Base-by-base conservation (phyloP, 2,329 filamentous ascomycete genomes). In the Hypoxylon sp. region DNA sequence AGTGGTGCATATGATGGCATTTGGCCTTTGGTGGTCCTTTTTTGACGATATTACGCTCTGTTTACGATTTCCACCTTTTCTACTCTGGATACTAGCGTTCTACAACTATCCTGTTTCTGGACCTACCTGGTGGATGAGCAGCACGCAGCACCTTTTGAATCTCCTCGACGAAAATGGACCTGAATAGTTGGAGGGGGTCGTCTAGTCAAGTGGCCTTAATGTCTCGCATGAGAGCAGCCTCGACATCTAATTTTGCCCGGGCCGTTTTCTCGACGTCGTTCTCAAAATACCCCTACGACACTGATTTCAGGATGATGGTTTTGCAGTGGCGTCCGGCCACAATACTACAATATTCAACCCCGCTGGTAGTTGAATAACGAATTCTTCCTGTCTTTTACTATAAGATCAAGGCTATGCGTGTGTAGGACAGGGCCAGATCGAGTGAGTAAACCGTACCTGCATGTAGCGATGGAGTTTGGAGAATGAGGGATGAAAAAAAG, bases 281-380 rank as follows among this genome's bases (percentile, higher is more conserved):
- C 49, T 75, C 72, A 67, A 73, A 74, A 76, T 78, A 77, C 75
- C 73, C 71, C 38, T 7, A 36, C 48, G 30, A 38, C 53, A 58
- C 21, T 19, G 17, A 32, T 55, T 46, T 36, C 34, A 51, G 23
- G 32, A 28, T 49, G 34, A 34, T 41, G 32, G 60, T 72, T 48
- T 13, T 58, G 63, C 63, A 43, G 56, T 52, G 55, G 57, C 60
- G 67, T 65, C 38, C 36, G 13, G 60, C 51, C 19, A 21, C 17
- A 21, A 43, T 43, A 43, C 30, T 38, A 58, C 45, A 17, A 58
- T 60, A 25, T 55, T 56, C 48, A 38, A 67, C 63, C 49, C 50
- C 21, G 21, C 9, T 53, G 23, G 36, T 57, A 36, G 46, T 53
- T 55, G 49, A 51, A 58, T 58, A 41, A 53, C 53, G 61, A 62